phyloP scores from a whole-genome alignment of 2,329 filamentous ascomycete genomes.

The Colletotrichum navitas region DNA sequence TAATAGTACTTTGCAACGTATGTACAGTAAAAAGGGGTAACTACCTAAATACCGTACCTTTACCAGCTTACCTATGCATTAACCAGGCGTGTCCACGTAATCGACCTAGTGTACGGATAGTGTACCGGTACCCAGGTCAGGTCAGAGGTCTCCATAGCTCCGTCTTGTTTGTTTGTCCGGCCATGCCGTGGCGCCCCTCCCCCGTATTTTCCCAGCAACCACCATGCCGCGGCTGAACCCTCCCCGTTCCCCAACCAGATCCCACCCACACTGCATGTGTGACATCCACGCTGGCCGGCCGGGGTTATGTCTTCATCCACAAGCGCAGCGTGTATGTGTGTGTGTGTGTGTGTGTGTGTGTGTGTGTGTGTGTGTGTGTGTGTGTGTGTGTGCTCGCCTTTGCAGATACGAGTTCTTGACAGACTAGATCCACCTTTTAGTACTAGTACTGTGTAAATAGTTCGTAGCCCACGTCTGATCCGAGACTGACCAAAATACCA shows the following conservation, averaged over 20 bases:
- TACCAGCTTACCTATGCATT: slow-evolving; percentile 2
- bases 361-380: no score
- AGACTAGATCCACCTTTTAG: background rate
- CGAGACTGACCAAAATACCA: background rate
- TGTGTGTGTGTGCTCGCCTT: no score
- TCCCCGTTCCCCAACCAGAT: background rate
- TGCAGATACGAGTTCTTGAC: slow-evolving; percentile 15
- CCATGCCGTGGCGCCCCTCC: slow-evolving; percentile 12
- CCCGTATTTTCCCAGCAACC: slow-evolving; percentile 33
- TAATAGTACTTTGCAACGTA: no score
- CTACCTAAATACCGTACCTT: no score
- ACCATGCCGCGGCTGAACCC: slow-evolving; percentile 5
- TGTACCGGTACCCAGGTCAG: no score
- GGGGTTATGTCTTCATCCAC: background rate
- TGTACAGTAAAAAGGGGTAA: no score
- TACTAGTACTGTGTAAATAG: no score
- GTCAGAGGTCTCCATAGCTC: slow-evolving; percentile 1
- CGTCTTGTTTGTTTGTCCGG: slow-evolving; percentile 7
- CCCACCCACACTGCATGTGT: background rate
- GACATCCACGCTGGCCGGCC: slow-evolving; percentile 1
- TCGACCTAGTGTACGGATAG: background rate
- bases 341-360: no score
- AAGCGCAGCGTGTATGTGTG: background rate
- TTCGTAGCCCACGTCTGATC: background rate
- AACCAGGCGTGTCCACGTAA: slow-evolving; percentile 27